Evolutionary conservation across 768 basidiomycete species (phyloP), one percentile per base, ranked within the genome.

Genomic region (Sutorius australiensis): DNA sequence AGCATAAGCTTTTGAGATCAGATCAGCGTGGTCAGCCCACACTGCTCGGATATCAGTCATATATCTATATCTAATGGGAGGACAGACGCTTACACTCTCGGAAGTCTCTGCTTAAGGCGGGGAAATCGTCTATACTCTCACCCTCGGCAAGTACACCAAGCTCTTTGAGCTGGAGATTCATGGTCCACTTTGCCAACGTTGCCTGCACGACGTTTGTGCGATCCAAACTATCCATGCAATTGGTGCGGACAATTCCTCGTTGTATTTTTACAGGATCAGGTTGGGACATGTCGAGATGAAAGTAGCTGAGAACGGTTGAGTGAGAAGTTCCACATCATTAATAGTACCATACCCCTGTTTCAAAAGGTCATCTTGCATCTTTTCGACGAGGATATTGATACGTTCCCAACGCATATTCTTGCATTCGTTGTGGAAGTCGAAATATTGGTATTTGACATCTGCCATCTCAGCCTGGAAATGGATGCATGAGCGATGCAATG

Each of bases 161-260:
- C 6, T 77, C 76, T 57, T 79, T 80, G 51, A 99, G 77, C 64
- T 98, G 95, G 46, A 77, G 73, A 54, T 83, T 86, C 41, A 98
- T 75, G 1, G 81, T 86, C 81, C 86, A 89, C 68, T 89, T 92
- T 14, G 89, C 97, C 45, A 98, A 70, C 12, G 95, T 82, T 16
- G 91, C 87, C 68, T 99, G 97, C 5, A 93, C 89, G 39, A 99
- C 95, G 68, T 98, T 98, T 42, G 97, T 99, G 46, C 97, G 82
- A 66, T 99, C 97, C 53, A 98, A 75, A 62, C 86, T 89, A 68
- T 98, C 95, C 97, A 97, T 97, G 71, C 97, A 98, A 67, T 98
- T 99, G 8, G 94, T 95, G 41, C 97, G 82, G 39, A 97, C 83
- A 43, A 82, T 78, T 17, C 94, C 94, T 19, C 65, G 75, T 65